These are phyloP conservation scores for Entophlyctis luteolus DNA, from an alignment of 192 early-diverging fungal genomes.

Conservation along the genomic window DNA sequence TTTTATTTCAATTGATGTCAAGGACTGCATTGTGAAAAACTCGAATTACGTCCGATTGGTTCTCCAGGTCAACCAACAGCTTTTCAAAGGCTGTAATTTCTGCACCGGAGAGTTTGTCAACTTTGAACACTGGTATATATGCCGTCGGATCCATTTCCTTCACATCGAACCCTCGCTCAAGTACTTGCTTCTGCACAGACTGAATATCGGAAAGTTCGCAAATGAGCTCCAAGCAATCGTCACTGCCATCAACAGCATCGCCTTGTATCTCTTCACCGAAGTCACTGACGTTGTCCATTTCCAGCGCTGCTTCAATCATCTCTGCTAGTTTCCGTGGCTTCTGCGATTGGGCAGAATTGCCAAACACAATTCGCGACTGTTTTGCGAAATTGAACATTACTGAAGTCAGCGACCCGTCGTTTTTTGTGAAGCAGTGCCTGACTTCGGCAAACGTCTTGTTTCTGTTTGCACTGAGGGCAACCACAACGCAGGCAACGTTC, in stretches of 20 bases:
- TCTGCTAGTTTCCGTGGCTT: constrained; percentile 47
- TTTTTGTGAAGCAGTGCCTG: constrained; percentile 53
- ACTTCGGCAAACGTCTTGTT: constrained; percentile 60
- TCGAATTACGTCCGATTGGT: constrained; percentile 61
- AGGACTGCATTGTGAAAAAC: constrained; percentile 41
- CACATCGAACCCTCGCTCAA: constrained; percentile 49
- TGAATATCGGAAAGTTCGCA: constrained; percentile 54
- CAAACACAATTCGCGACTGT: constrained; percentile 58
- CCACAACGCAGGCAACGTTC: constrained; percentile 61
- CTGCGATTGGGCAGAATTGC: constrained; percentile 19
- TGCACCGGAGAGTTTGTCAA: constrained; percentile 42
- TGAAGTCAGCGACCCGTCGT: constrained; percentile 53
- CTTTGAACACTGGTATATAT: constrained; percentile 48
- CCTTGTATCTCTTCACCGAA: constrained; percentile 27
- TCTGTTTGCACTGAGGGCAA: constrained; percentile 58
- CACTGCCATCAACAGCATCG: constrained; percentile 3
- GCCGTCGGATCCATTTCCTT: constrained; percentile 50
- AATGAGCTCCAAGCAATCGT: constrained; percentile 59
- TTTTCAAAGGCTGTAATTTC: constrained; percentile 45
- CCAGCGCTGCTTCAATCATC: constrained; percentile 59
- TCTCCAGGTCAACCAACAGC: constrained; percentile 54
- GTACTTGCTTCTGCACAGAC: constrained; percentile 43
- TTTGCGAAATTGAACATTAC: constrained; percentile 69
- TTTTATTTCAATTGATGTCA: background rate
- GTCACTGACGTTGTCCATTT: constrained; percentile 60